These are phyloP conservation scores for Didymella arachidicola DNA, from an alignment of 2,329 filamentous ascomycete genomes.

Conservation along the genomic window DNA sequence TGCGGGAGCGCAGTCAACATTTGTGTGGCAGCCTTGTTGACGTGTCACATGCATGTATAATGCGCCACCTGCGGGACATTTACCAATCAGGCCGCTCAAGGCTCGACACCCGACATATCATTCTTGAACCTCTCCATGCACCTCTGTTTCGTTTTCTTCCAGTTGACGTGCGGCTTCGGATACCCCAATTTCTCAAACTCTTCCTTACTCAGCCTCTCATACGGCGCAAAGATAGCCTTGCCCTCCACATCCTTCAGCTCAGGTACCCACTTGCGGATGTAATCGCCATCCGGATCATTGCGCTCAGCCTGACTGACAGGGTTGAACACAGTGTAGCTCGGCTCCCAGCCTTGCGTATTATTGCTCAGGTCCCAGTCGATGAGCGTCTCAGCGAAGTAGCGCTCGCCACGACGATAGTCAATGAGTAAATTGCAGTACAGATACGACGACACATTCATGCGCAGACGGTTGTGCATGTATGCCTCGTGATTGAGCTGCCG, in stretches of 20 bases:
- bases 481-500: conserved; percentile 58
- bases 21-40: too few species aligned
- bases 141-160: conserved; percentile 53
- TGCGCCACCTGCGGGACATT: too few species aligned
- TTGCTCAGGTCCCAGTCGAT: conserved; percentile 59
- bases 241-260: conserved; percentile 52
- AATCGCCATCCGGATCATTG: conserved; percentile 50
- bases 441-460: conserved; percentile 61
- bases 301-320: conserved; percentile 50
- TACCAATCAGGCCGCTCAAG: not conserved
- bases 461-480: conserved; percentile 62
- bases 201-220: conserved; percentile 53
- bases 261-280: conserved; percentile 51
- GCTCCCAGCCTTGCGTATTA: conserved; percentile 63
- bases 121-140: conserved; percentile 55
- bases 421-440: conserved; percentile 59
- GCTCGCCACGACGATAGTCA: conserved; percentile 59
- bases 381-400: conserved; percentile 61
- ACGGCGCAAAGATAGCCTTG: conserved; percentile 60
- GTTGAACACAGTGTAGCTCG: conserved; percentile 60
- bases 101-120: conserved; percentile 52
- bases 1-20: too few species aligned
- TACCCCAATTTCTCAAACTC: conserved; percentile 60
- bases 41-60: too few species aligned
- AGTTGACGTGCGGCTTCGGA: conserved; percentile 57